Conservation (phyloP, 2,329 filamentous ascomycete species). For the Fusarium metavorans region DNA sequence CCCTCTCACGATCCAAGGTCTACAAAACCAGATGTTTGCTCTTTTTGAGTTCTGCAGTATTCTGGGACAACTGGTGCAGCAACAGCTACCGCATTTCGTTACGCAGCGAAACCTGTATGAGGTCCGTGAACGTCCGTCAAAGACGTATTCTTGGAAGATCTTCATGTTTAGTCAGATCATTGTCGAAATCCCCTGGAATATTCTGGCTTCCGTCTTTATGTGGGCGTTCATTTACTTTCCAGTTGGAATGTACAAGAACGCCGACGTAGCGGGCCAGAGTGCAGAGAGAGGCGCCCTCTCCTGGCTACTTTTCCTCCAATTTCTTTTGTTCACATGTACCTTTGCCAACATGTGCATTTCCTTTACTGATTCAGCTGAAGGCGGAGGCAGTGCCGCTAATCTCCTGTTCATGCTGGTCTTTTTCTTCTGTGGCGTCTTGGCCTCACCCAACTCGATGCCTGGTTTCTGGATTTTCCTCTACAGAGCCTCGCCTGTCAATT, state of each 20-base stretch:
- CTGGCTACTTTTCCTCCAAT: neutral
- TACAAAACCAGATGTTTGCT: conserved; percentile 78
- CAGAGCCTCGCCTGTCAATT: conserved; percentile 82
- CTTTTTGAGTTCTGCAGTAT: conserved; percentile 79
- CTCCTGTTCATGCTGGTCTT: neutral
- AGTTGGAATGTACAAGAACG: neutral
- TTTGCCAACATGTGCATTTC: conserved; percentile 5
- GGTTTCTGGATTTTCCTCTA: conserved; percentile 65
- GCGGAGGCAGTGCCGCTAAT: neutral
- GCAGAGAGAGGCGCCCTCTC: neutral
- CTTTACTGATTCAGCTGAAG: neutral
- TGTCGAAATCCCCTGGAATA: conserved; percentile 76
- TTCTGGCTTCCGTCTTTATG: neutral
- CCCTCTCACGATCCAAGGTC: conserved; percentile 69
- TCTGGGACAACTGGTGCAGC: conserved; percentile 73
- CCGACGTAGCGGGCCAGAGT: neutral
- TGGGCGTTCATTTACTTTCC: neutral
- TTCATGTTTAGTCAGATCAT: conserved; percentile 72
- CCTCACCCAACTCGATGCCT: conserved; percentile 62
- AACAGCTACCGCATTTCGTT: conserved; percentile 78
- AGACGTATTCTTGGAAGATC: conserved; percentile 75
- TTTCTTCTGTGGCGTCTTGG: conserved; percentile 19
- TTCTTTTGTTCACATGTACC: neutral
- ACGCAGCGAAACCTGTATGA: conserved; percentile 77
- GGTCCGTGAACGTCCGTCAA: conserved; percentile 74